phyloP scores from a whole-genome alignment of 192 early-diverging fungal species.

The Phlyctochytrium planicorne region DNA sequence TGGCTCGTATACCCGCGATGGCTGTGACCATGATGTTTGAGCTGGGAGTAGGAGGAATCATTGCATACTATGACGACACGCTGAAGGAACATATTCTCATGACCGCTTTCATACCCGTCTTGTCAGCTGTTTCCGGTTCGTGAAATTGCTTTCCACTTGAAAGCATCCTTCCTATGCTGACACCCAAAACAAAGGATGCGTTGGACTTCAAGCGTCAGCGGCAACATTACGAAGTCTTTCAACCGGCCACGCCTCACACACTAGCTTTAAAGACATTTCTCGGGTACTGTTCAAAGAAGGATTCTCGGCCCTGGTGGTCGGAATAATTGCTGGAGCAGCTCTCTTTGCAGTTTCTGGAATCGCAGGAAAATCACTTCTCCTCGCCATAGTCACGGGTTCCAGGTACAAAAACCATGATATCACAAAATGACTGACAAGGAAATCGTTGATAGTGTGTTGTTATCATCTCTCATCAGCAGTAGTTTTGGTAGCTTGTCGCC shows the following conservation, averaged over 20 bases:
- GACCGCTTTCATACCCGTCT: constrained; percentile 39
- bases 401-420: constrained; percentile 6
- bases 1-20: constrained; percentile 40
- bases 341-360: constrained; percentile 11
- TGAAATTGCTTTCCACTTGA: background rate
- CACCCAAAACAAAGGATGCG: background rate
- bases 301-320: constrained; percentile 15
- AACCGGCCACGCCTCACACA: constrained; percentile 40
- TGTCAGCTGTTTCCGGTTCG: constrained; percentile 42
- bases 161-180: background rate
- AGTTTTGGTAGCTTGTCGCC: constrained; percentile 30
- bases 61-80: constrained; percentile 17
- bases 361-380: constrained; percentile 9
- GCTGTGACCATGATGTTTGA: constrained; percentile 35
- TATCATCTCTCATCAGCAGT: constrained; percentile 27
- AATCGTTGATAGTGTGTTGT: too few species aligned
- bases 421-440: too few species aligned
- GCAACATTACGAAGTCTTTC: constrained; percentile 45
- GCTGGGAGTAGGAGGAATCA: constrained; percentile 35
- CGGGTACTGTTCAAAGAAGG: constrained; percentile 36
- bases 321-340: constrained; percentile 3
- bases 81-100: constrained; percentile 31
- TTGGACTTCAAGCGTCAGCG: constrained; percentile 42
- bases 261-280: constrained; percentile 19
- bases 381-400: constrained; percentile 30